A percentile compares a stretch with the other conserved stretches of the same genome.
Conservation (phyloP, 805 yeast species). For the Kluyveromyces starmeri region DNA sequence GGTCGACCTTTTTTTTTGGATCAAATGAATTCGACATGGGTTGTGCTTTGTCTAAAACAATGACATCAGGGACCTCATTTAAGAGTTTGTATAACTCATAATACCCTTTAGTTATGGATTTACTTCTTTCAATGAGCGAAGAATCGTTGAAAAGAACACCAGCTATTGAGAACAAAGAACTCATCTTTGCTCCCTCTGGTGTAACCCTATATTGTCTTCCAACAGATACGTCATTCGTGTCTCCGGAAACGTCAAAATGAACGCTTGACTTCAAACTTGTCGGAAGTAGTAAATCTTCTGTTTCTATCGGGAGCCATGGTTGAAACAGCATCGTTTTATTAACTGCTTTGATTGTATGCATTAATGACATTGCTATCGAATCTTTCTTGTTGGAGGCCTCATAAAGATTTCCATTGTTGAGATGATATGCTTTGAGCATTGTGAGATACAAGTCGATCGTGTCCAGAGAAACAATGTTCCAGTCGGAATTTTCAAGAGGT, state of each 20-base stretch:
- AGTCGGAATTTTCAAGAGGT: neutral
- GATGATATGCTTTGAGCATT: constrained; percentile 4
- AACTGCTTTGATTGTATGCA: constrained; percentile 31
- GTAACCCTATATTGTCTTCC: constrained; percentile 13
- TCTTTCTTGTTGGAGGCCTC: neutral
- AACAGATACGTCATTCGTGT: constrained; percentile 11
- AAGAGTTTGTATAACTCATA: constrained; percentile 33
- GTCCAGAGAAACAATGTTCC: neutral
- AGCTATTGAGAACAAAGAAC: constrained; percentile 1
- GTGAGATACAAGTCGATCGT: constrained; percentile 1
- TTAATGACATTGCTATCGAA: constrained; percentile 21
- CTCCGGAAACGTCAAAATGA: constrained; percentile 15
- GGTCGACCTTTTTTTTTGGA: constrained; percentile 13
- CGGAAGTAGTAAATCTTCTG: constrained; percentile 14
- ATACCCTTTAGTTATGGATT: constrained; percentile 41
- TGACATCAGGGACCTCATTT: constrained; percentile 31
- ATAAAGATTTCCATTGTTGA: constrained; percentile 3
- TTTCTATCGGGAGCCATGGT: constrained; percentile 38
- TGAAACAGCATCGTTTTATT: constrained; percentile 34
- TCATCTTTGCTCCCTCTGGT: constrained; percentile 13
- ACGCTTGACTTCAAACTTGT: constrained; percentile 15
- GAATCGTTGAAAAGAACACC: neutral
- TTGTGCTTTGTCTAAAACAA: constrained; percentile 14
- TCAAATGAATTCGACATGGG: constrained; percentile 13
- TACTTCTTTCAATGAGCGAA: constrained; percentile 28